Evolutionary conservation across 2,329 filamentous ascomycete species (phyloP), one percentile per base, ranked within the genome.

Genomic region (Fusarium begoniae): DNA sequence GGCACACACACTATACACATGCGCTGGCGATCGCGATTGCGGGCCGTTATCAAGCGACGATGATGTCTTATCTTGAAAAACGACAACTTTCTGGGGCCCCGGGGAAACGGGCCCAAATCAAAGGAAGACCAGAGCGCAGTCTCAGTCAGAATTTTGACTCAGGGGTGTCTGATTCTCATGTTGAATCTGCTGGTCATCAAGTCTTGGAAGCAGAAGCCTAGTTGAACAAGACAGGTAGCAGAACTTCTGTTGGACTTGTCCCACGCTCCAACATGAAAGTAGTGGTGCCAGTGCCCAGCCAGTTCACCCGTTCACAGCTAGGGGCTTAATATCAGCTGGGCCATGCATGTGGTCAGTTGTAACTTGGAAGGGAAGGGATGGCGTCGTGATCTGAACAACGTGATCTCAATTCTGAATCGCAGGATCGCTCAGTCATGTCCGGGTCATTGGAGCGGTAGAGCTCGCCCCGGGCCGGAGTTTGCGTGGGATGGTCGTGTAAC

Each of bases 271-370:
- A 26, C n/a, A 58, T 32, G 40, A 37, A 32, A 43, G 24, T 45
- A 37, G 41, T 41, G 32, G 32, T 62, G 48, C 28, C 24, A 59
- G 22, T 28, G 35, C 48, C 30, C 30, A 53, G 30, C 51, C 35
- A 55, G 24, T 28, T 41, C 35, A 55, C 20, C 35, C 35, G 24
- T 35, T 53, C 32, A 40, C 24, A n/a, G 45, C n/a, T 35, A 35
- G 40, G 41, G 37, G 30, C 20, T 32, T 43, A 32, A 41, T 26
- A 54, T 74, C 70, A 70, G 44, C 70, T 66, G 59, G 60, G 41
- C 43, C 28, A 58, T 66, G 55, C 65, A 65, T 57, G 74, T 71
- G 74, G 71, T 32, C 72, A 76, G 69, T 62, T 67, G 28, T 40
- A 64, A 75, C 66, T 64, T 62, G 30, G 30, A 71, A 55, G 41